These are phyloP conservation scores for Thermochaetoides thermophila DNA, from an alignment of 495 filamentous ascomycete species.

Conservation along the genomic window DNA sequence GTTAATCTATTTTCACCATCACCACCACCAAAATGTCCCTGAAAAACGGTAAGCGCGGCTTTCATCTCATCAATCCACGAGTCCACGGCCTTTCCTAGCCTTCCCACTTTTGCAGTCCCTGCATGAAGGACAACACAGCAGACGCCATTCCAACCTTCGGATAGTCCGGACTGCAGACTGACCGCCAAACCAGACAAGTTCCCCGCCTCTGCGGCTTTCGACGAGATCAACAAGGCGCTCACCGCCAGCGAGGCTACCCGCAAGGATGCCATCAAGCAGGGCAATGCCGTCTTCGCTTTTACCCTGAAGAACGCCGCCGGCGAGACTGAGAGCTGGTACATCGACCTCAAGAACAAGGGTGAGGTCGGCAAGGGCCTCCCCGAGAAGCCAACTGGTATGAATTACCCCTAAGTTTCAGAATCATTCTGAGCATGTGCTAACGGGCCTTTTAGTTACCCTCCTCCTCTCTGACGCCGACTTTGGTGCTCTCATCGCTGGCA, in stretches of 20 bases:
- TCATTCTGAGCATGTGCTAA: not conserved
- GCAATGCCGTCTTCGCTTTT: constrained; percentile 80
- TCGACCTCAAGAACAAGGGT: constrained; percentile 87
- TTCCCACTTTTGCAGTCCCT: not conserved
- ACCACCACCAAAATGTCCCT: constrained; percentile 72
- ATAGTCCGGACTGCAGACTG: constrained; percentile 3
- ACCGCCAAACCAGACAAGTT: constrained; percentile 48
- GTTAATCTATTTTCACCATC: too few species aligned
- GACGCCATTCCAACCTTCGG: too few species aligned
- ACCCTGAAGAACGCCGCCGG: constrained; percentile 75
- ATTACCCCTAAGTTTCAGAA: not conserved
- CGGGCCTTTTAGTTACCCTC: constrained; percentile 51
- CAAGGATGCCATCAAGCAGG: constrained; percentile 77
- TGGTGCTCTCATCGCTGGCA: constrained; percentile 61
- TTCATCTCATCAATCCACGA: not conserved
- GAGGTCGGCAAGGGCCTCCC: constrained; percentile 62
- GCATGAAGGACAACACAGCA: too few species aligned
- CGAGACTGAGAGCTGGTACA: constrained; percentile 73
- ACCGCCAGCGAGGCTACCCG: constrained; percentile 52
- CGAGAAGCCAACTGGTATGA: constrained; percentile 69
- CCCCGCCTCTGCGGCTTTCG: constrained; percentile 84
- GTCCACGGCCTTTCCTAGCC: not conserved
- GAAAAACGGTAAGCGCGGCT: constrained; percentile 48
- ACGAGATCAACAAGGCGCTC: constrained; percentile 67
- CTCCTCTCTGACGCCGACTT: constrained; percentile 79